Evolutionary conservation across 768 basidiomycete species (phyloP).

Genomic region (Phanerodontia chrysosporium): DNA sequence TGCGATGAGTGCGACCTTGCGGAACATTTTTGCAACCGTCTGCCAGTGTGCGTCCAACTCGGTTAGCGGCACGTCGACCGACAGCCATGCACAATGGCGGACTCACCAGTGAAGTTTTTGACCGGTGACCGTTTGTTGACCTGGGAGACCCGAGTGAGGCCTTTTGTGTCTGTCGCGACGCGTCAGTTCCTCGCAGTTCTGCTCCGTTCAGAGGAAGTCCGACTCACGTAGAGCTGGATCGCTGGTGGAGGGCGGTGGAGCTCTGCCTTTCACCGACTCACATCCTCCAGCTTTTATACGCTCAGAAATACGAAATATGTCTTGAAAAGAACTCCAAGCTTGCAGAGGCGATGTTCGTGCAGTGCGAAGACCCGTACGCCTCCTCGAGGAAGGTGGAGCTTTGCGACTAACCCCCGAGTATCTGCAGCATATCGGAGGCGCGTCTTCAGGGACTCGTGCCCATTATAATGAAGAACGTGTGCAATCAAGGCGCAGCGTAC

Average conservation of each 20-base stretch:
- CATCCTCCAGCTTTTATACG: neutral
- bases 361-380: neutral
- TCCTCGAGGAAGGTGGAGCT: neutral
- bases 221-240: neutral
- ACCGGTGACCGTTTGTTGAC: too few relatives aligned
- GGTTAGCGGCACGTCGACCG: too few relatives aligned
- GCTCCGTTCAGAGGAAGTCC: neutral
- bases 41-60: neutral
- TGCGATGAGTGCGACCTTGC: conserved; percentile 23
- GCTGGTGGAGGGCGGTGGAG: neutral
- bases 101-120: too few relatives aligned
- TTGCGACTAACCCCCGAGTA: neutral
- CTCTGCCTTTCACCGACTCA: neutral
- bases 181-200: neutral
- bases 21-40: conserved; percentile 23
- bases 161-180: too few relatives aligned
- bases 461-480: neutral
- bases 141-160: too few relatives aligned
- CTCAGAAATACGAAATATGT: neutral
- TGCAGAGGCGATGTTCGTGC: neutral
- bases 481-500: neutral
- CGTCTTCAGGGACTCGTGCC: neutral
- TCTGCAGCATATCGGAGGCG: neutral
- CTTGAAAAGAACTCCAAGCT: too few relatives aligned
- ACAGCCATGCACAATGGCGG: too few relatives aligned